These are phyloP conservation scores for Pestalotiopsis sp. DNA, from an alignment of 2,329 filamentous ascomycete genomes.

Conservation along the genomic window DNA sequence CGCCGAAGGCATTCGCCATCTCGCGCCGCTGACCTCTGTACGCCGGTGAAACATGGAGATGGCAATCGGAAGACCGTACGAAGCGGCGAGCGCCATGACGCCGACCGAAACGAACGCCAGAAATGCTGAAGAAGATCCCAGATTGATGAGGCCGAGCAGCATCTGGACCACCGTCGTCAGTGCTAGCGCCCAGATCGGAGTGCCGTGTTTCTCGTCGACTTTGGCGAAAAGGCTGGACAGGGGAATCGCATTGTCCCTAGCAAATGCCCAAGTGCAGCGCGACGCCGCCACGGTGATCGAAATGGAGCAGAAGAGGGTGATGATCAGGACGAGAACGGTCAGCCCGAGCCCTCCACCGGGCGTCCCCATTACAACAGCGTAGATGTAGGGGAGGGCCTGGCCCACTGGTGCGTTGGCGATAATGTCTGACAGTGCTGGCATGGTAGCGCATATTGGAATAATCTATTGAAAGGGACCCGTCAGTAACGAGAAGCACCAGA, in stretches of 20 bases:
- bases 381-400: slow-evolving; percentile 58
- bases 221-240: slow-evolving; percentile 50
- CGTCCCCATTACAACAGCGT: slow-evolving; percentile 52
- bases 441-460: slow-evolving; percentile 52
- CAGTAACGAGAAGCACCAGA: not conserved
- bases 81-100: slow-evolving; percentile 57
- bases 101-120: slow-evolving; percentile 58
- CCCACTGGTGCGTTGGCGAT: slow-evolving; percentile 49
- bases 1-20: slow-evolving; percentile 46
- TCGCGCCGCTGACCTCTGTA: slow-evolving; percentile 47
- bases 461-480: slow-evolving; percentile 29
- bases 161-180: slow-evolving; percentile 57
- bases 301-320: slow-evolving; percentile 62
- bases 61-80: slow-evolving; percentile 58
- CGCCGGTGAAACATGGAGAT: slow-evolving; percentile 50
- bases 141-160: slow-evolving; percentile 58
- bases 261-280: slow-evolving; percentile 68
- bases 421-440: slow-evolving; percentile 42
- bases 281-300: slow-evolving; percentile 70
- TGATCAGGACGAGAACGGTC: slow-evolving; percentile 55
- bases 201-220: slow-evolving; percentile 54
- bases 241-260: slow-evolving; percentile 60
- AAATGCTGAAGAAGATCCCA: slow-evolving; percentile 60
- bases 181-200: slow-evolving; percentile 59
- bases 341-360: slow-evolving; percentile 53